Evolutionary conservation across 352 stramenopile species (phyloP), one percentile per base, ranked within the genome.

Genomic region (Blastocystis sp.): DNA sequence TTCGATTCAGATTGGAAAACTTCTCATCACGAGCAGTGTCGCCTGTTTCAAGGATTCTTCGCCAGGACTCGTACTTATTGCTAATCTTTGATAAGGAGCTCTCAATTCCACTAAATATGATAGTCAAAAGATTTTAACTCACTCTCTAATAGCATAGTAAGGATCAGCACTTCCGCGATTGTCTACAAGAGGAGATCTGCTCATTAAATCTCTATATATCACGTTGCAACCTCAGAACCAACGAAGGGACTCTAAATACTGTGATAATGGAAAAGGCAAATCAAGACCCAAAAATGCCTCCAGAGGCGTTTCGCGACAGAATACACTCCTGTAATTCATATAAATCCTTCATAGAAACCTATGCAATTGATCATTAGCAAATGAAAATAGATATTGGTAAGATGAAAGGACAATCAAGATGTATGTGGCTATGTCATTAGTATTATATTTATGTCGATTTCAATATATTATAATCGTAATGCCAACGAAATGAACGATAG

Each of bases 81-180:
- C 52, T 63, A 9, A 83, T 43, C 51, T 63, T 83, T 52, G 71
- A 61, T 21, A 83, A 49, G 9, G 46, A 52, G 35, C 71, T 83
- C 24, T 83, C 71, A 66, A 83, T 83, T 32, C n/a, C 71, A 66
- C 71, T 83, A 83, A 32, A 21, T 32, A 11, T 66, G 32, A 52
- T 14, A 0, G 6, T 7, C 6, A 11, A 7, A 51, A 19, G 29
- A 19, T n/a, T 21, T 52, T 1, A 37, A 39, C 27, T 32, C 24
- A 83, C 71, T 83, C 71, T 66, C 71, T 57, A 21, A 83, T 66
- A 14, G 52, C 71, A 42, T 83, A 66, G 29, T 83, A 83, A 37
- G 71, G 71, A 83, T 83, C 71, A 51, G 49, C 71, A 66, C 71
- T 83, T 16, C 46, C 49, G 65, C 71, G 71, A 37, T 65, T 83